Evolutionary conservation across 2,329 filamentous ascomycete species (phyloP).

Genomic region (Cordyceps javanica): DNA sequence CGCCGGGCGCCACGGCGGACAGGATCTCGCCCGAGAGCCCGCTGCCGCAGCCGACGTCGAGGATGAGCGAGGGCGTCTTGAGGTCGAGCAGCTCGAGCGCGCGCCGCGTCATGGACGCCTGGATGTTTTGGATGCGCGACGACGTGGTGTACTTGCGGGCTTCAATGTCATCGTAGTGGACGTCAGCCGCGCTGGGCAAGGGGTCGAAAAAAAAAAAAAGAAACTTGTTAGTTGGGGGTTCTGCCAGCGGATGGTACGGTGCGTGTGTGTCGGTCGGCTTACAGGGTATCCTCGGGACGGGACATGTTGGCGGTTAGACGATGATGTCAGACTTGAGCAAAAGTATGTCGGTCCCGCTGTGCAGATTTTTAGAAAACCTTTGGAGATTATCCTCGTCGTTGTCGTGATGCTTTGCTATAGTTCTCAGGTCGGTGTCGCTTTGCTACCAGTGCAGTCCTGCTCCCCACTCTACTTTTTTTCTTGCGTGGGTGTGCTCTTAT

Average conservation of each 20-base stretch:
- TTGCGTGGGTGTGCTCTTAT: slow-evolving; percentile 6
- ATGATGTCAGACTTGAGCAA: neutral
- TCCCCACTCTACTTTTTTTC: slow-evolving; percentile 10
- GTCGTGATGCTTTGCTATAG: neutral
- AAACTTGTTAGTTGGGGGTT: slow-evolving; percentile 1
- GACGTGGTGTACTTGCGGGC: slow-evolving; percentile 96
- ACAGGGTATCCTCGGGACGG: slow-evolving; percentile 93
- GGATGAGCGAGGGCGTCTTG: slow-evolving; percentile 71
- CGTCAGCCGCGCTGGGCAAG: slow-evolving; percentile 70
- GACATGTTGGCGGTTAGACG: slow-evolving; percentile 61
- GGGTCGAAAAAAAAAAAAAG: slow-evolving; percentile 21
- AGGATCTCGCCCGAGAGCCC: slow-evolving; percentile 93
- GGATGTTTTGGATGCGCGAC: slow-evolving; percentile 91
- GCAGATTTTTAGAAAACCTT: neutral
- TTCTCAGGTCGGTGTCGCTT: slow-evolving; percentile 6
- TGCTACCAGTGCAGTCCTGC: neutral
- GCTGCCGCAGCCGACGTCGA: slow-evolving; percentile 94
- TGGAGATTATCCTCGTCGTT: neutral
- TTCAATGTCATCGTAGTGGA: slow-evolving; percentile 95
- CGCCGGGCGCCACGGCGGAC: slow-evolving; percentile 59
- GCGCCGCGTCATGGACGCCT: slow-evolving; percentile 88
- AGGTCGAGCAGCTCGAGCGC: slow-evolving; percentile 89
- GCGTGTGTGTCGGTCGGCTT: slow-evolving; percentile 26
- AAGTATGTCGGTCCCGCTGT: neutral
- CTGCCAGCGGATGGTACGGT: slow-evolving; percentile 7